Evolutionary conservation across 768 basidiomycete genomes (phyloP).

Genomic region (Gyrodon lividus): DNA sequence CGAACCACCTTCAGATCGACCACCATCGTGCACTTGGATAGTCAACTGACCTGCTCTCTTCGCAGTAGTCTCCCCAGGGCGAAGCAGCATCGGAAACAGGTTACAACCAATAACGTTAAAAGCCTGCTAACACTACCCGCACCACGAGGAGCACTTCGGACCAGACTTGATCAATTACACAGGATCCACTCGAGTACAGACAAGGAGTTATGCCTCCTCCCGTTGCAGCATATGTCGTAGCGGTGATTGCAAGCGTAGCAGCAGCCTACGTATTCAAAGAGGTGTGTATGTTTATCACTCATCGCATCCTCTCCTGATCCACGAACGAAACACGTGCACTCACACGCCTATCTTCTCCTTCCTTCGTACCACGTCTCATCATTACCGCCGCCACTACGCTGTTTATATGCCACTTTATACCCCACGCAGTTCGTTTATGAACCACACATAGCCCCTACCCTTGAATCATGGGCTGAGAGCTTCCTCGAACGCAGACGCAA

Average conservation of each 20-base stretch:
- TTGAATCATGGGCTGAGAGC: slow-evolving; percentile 46
- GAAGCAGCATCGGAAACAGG: not conserved
- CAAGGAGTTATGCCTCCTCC: slow-evolving; percentile 25
- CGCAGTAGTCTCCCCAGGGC: not conserved
- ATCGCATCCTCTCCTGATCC: not conserved
- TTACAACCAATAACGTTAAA: not conserved
- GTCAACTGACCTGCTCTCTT: not conserved
- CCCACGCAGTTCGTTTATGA: slow-evolving; percentile 60
- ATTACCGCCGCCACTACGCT: no score
- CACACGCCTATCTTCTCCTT: slow-evolving; percentile 13
- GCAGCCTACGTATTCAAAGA: slow-evolving; percentile 57
- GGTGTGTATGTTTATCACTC: slow-evolving; percentile 34
- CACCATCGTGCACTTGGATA: not conserved
- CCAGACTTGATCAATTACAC: not conserved
- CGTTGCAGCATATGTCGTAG: slow-evolving; percentile 48
- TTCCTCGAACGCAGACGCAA: slow-evolving; percentile 32
- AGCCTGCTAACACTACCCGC: not conserved
- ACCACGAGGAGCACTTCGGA: not conserved
- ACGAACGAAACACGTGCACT: slow-evolving; percentile 17
- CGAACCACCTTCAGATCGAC: not conserved
- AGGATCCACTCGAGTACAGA: slow-evolving; percentile 5
- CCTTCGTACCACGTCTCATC: not conserved
- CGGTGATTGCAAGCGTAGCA: slow-evolving; percentile 49
- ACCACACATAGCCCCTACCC: slow-evolving; percentile 61
- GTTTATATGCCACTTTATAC: not conserved